phyloP scores from a whole-genome alignment of 768 basidiomycete genomes.

The Galerina marginata region DNA sequence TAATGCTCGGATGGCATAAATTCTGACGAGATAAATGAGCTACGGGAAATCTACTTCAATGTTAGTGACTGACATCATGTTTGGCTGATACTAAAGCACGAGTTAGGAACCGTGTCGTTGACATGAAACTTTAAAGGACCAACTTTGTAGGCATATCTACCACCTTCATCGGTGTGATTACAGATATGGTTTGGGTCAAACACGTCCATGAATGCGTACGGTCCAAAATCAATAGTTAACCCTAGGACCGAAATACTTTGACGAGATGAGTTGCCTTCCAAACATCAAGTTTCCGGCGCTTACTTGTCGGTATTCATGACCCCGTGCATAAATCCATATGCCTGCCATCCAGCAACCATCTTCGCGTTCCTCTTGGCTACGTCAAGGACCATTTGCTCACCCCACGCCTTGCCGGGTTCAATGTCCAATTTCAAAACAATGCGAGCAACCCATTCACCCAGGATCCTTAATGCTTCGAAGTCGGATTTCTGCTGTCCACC shows the following conservation, averaged over 20 bases:
- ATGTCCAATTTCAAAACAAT: constrained; percentile 60
- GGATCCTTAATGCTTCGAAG: constrained; percentile 71
- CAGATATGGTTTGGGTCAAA: constrained; percentile 87
- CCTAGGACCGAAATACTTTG: constrained; percentile 74
- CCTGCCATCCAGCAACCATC: constrained; percentile 98
- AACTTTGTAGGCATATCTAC: constrained; percentile 76
- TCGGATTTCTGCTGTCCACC: constrained; percentile 79
- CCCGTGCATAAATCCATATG: constrained; percentile 92
- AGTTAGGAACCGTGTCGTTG: neutral
- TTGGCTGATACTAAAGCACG: constrained; percentile 64
- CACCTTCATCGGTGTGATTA: constrained; percentile 84
- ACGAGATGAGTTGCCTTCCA: neutral
- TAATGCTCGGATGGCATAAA: constrained; percentile 81
- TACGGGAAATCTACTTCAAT: neutral
- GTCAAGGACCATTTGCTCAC: constrained; percentile 72
- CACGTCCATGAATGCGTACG: constrained; percentile 95
- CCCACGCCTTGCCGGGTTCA: constrained; percentile 67
- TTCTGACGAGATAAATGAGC: constrained; percentile 37
- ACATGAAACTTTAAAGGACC: constrained; percentile 9
- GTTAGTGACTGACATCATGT: constrained; percentile 66
- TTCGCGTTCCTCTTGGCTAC: constrained; percentile 82
- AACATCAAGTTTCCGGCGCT: constrained; percentile 23
- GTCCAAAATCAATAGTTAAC: constrained; percentile 83
- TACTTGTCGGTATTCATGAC: constrained; percentile 98
- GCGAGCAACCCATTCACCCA: constrained; percentile 77